Base-by-base conservation (phyloP, 169 alveolate species). In the Plasmodium ovale region DNA sequence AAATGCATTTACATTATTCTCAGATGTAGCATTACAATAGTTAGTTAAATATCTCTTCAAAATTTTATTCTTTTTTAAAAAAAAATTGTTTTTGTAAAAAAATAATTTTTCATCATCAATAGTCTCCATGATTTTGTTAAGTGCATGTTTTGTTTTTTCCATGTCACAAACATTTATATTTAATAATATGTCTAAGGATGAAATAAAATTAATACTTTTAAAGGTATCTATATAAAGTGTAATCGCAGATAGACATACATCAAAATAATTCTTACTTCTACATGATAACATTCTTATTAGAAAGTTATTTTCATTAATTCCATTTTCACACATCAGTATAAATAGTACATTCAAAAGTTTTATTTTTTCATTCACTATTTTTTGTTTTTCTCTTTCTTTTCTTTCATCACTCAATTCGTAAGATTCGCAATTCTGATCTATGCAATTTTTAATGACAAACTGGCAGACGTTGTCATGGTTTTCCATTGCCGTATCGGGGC, bases 141-240 rank as follows among this genome's bases (percentile, higher is more conserved):
- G 53, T 19, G 53, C 71, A 7, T 72, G 29, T 16, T 59, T 31
- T 7, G 14, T n/a, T 29, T 21, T 10, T 10, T 67, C 31, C 25
- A 16, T 33, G 23, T 31, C 27, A 19, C 33, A n/a, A 2, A 62
- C 21, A 2, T 62, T 27, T 16, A 64, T 44, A 6, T 39, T 54
- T 39, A 79, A 69, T 35, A 79, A 79, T 1, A 42, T 53, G 7
- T 25, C n/a, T 9, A 79, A 7, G 0, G 89, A 27, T 7, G 29
- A 10, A 21, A 54, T 7, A 23, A 79, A 54, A 64, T 79, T 42
- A 19, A 64, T 68, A 16, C 65, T 51, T 69, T 69, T 79, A 54
- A 79, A 79, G 10, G 23, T 68, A 51, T 79, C 89, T 33, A 79
- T 79, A 27, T 64, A 79, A 58, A 79, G 65, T 0, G 71, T 62